Base-by-base conservation (phyloP, 1,139 yeast genomes). In the Kodamaea sp. region DNA sequence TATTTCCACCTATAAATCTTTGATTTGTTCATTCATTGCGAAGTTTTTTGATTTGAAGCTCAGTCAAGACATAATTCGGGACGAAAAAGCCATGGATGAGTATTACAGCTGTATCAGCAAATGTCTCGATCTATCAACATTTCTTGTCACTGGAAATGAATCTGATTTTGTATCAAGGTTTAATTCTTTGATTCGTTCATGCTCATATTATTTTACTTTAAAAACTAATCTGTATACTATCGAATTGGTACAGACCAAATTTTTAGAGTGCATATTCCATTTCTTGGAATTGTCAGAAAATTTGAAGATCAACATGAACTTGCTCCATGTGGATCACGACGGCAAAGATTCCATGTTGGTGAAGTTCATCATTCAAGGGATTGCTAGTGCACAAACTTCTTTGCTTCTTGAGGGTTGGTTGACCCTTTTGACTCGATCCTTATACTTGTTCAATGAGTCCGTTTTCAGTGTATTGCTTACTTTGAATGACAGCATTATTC, bases 1-100 rank as follows among this genome's bases (percentile, higher is more conserved):
- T 37, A 65, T 78, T 5, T 77, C 86, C 0, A 80, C 85, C 1
- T 83, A 83, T 51, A 80, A 80, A 44, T 72, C 78, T 5, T 63
- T 83, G 23, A 50, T 79, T 0, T 46, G 80, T 12, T 61, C 66
- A 24, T 57, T 76, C 2, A 46, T 80, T n/a, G 58, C 68, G 31
- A 73, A 66, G 32, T 78, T 79, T 34, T 50, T 67, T 22, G 37
- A 44, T 9, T 47, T 66, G 31, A 49, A 48, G 35, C 50, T 81
- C 12, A 48, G 55, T 4, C 44, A 48, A 3, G 60, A 54, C 1
- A 25, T 60, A 1, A 38, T 61, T 2, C 34, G 41, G 1, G 53
- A 55, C 26, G 42, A 48, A 5, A 14, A 32, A 14, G 32, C 44
- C 3, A 37, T 63, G 28, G 47, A 50, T 5, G 54, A 55, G 15